These are phyloP conservation scores for Mycena sp. DNA, from an alignment of 1,284 basidiomycete genomes.

Conservation along the genomic window DNA sequence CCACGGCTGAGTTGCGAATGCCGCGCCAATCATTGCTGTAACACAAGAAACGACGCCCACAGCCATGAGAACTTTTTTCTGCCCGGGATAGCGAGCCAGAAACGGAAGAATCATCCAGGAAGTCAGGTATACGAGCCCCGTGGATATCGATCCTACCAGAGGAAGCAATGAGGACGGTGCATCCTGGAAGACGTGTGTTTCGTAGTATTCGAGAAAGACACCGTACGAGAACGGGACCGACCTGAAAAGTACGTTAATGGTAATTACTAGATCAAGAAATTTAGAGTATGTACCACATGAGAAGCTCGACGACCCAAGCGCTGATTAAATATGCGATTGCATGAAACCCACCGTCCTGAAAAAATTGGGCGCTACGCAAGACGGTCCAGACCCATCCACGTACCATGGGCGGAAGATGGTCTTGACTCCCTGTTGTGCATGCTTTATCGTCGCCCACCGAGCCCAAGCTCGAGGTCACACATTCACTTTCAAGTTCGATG, in stretches of 20 bases:
- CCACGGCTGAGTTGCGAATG: constrained; percentile 14
- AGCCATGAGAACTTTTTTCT: constrained; percentile 7
- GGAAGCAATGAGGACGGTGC: constrained; percentile 1
- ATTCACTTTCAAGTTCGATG: too few relatives aligned
- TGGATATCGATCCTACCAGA: constrained; percentile 8
- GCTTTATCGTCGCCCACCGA: too few relatives aligned
- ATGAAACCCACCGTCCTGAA: constrained; percentile 12
- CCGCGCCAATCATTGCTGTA: constrained; percentile 1
- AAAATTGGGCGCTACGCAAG: background rate
- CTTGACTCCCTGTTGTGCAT: too few relatives aligned
- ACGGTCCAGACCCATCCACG: too few relatives aligned
- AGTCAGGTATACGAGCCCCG: constrained; percentile 8
- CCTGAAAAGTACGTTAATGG: background rate
- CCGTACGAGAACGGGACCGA: constrained; percentile 18
- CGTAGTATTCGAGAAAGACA: constrained; percentile 20
- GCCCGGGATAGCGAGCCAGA: constrained; percentile 4
- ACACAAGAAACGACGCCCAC: constrained; percentile 6
- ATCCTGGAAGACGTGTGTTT: constrained; percentile 6
- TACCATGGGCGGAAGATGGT: too few relatives aligned
- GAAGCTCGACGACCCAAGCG: constrained; percentile 15
- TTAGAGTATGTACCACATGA: background rate
- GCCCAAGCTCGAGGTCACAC: too few relatives aligned
- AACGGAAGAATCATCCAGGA: constrained; percentile 12
- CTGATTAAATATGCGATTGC: constrained; percentile 4
- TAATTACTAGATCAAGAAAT: background rate